A percentile compares a stretch with the other conserved stretches of the same genome.
These are phyloP conservation scores for Dendrobium catenatum DNA, from an alignment of 106 monocot genomes.

Conservation along the genomic window DNA sequence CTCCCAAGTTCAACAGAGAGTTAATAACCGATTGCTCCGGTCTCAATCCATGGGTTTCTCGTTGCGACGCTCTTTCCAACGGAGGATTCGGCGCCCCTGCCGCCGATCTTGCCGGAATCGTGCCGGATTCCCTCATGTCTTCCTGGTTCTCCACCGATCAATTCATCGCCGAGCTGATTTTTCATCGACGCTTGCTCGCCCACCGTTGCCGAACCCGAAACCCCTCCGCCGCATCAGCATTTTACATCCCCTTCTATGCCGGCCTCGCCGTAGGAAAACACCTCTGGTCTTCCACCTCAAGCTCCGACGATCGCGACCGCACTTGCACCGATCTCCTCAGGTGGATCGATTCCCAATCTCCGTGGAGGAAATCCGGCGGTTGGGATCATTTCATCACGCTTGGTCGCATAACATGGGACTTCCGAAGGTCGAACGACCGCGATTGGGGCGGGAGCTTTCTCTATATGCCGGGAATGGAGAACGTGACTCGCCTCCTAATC, in stretches of 20 bases:
- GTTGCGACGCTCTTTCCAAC: slow-evolving; percentile 58
- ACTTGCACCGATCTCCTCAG: slow-evolving; percentile 9
- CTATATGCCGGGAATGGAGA: slow-evolving; percentile 68
- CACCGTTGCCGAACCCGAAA: slow-evolving; percentile 59
- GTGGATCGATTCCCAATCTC: slow-evolving; percentile 15
- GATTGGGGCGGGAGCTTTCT: slow-evolving; percentile 79
- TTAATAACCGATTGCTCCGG: slow-evolving; percentile 33
- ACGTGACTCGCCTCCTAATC: slow-evolving; percentile 73
- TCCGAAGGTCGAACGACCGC: slow-evolving; percentile 30
- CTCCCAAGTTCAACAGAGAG: slow-evolving; percentile 58
- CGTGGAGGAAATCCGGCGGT: slow-evolving; percentile 18
- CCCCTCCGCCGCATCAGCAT: slow-evolving; percentile 52
- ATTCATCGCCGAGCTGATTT: slow-evolving; percentile 72
- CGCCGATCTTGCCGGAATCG: slow-evolving; percentile 36
- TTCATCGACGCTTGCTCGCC: slow-evolving; percentile 61
- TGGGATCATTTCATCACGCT: slow-evolving; percentile 25
- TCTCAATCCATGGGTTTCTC: slow-evolving; percentile 44
- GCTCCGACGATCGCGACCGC: slow-evolving; percentile 26
- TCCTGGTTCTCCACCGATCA: slow-evolving; percentile 85
- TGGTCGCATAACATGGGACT: slow-evolving; percentile 32
- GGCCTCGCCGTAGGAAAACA: slow-evolving; percentile 69
- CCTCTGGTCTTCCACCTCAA: slow-evolving; percentile 47
- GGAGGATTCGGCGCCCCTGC: slow-evolving; percentile 42
- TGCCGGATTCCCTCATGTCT: slow-evolving; percentile 37
- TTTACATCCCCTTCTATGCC: slow-evolving; percentile 91